Conservation (phyloP, 2,329 filamentous ascomycete genomes). For the Ceratocystis ficicola region DNA sequence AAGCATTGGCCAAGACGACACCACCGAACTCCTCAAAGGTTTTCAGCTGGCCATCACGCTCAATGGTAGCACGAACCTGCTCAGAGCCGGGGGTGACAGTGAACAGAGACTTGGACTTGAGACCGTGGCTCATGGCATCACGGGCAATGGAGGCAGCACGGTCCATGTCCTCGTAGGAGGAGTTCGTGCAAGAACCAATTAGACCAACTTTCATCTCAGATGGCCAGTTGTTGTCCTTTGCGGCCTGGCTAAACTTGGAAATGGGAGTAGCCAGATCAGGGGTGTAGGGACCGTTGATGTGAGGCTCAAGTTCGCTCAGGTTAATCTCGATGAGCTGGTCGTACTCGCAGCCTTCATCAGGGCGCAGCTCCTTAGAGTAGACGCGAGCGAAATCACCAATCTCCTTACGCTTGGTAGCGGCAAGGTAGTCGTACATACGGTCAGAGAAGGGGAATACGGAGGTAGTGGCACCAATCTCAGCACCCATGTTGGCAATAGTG, state of each 20-base stretch:
- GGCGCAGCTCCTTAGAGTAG: slow-evolving; percentile 74
- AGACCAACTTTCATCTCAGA: slow-evolving; percentile 92
- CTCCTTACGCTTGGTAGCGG: slow-evolving; percentile 74
- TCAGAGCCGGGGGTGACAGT: slow-evolving; percentile 93
- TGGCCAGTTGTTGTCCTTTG: slow-evolving; percentile 91
- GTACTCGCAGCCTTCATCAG: slow-evolving; percentile 86
- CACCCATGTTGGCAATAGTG: slow-evolving; percentile 63
- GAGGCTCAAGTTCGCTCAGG: slow-evolving; percentile 84
- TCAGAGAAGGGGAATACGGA: slow-evolving; percentile 97
- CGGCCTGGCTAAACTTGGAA: slow-evolving; percentile 90
- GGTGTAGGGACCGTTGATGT: slow-evolving; percentile 98
- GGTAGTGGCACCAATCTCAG: slow-evolving; percentile 74
- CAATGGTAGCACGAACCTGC: slow-evolving; percentile 90
- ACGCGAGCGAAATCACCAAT: slow-evolving; percentile 82
- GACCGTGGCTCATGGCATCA: slow-evolving; percentile 78
- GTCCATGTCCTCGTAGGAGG: slow-evolving; percentile 76
- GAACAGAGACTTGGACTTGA: slow-evolving; percentile 90
- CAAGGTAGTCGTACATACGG: slow-evolving; percentile 91
- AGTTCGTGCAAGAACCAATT: slow-evolving; percentile 98
- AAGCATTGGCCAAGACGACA: slow-evolving; percentile 88
- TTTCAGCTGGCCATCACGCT: slow-evolving; percentile 77
- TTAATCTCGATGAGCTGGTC: slow-evolving; percentile 95
- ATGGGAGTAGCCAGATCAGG: slow-evolving; percentile 96
- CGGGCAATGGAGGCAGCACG: slow-evolving; percentile 82
- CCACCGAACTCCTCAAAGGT: slow-evolving; percentile 96